Evolutionary conservation across 2,329 filamentous ascomycete species (phyloP), one percentile per base, ranked within the genome.

Genomic region (Neonectria punicea): DNA sequence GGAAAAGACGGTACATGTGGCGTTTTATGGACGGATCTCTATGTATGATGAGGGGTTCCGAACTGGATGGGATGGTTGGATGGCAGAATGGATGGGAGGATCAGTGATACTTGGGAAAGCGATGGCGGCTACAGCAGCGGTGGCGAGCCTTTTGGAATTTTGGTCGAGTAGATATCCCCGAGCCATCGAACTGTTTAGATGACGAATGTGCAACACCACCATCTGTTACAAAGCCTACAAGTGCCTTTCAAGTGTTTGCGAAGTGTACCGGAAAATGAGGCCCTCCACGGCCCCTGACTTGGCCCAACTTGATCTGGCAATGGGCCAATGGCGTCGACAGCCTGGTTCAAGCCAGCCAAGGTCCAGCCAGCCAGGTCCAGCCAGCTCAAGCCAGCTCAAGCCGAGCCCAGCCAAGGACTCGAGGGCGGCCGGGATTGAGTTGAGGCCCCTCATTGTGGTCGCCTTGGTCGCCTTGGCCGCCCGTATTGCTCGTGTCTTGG

Each of bases 101-200:
- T 28, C 13, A 50, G 46, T 14, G 36, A 53, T 18, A 49, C 47
- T 51, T 58, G 47, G 51, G 43, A 39, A 50, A 63, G 47, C 51
- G 66, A 71, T 71, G 66, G 68, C 62, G 60, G 68, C 68, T 64
- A 63, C 57, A 55, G 60, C 49, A 63, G 55, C 53, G 69, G 63
- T 65, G 43, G 58, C 30, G 18, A 62, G 57, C 60, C 60, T 58
- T 61, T 51, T 39, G 50, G 43, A 34, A 49, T 43, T 58, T 67
- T 70, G 66, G 59, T 68, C 65, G 57, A 66, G 58, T 68, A 73
- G 68, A 73, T 73, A 72, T 72, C 56, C 50, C 56, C 58, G 71
- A 73, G 67, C 67, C 63, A 65, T 66, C 51, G 64, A 63, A 43
- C 57, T 70, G 61, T 60, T 66, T 69, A 68, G 67, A 70, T 58